Evolutionary conservation across 106 monocot species (phyloP).

Genomic region (Dendrobium nobile): DNA sequence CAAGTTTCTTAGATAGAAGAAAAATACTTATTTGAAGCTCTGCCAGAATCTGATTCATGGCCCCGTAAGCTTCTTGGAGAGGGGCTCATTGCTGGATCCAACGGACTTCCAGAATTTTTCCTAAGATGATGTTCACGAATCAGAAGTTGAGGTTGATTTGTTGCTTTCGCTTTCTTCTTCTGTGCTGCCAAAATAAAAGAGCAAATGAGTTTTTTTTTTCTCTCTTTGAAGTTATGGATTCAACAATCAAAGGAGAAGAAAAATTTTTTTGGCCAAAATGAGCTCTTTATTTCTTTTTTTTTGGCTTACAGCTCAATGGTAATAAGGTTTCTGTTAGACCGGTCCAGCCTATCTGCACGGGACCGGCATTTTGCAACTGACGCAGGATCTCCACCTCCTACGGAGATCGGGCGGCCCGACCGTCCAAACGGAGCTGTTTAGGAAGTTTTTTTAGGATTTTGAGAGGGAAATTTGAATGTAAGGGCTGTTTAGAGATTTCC

Average conservation of each 20-base stretch:
- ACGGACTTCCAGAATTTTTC: constrained; percentile 24
- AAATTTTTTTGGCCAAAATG: not conserved
- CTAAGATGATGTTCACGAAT: constrained; percentile 12
- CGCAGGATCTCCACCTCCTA: too few relatives aligned
- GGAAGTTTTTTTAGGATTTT: too few relatives aligned
- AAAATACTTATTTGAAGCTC: constrained; percentile 10
- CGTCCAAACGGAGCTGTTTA: too few relatives aligned
- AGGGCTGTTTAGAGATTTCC: too few relatives aligned
- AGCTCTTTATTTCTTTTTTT: not conserved
- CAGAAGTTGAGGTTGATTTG: constrained; percentile 14
- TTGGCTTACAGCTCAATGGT: too few relatives aligned
- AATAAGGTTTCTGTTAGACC: too few relatives aligned
- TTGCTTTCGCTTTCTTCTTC: constrained; percentile 15
- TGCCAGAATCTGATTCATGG: constrained; percentile 36
- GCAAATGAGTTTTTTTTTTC: too few relatives aligned
- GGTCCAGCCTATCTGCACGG: too few relatives aligned
- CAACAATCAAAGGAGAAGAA: not conserved
- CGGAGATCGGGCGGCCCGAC: too few relatives aligned
- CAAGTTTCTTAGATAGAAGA: too few relatives aligned
- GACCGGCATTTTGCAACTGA: too few relatives aligned
- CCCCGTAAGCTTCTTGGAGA: constrained; percentile 19
- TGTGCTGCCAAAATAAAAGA: constrained; percentile 8
- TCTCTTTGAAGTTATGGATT: not conserved
- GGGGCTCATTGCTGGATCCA: constrained; percentile 18
- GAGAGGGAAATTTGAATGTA: too few relatives aligned